Evolutionary conservation across 129 eudicot genomes (phyloP).

Genomic region (Flaveria linearis): DNA sequence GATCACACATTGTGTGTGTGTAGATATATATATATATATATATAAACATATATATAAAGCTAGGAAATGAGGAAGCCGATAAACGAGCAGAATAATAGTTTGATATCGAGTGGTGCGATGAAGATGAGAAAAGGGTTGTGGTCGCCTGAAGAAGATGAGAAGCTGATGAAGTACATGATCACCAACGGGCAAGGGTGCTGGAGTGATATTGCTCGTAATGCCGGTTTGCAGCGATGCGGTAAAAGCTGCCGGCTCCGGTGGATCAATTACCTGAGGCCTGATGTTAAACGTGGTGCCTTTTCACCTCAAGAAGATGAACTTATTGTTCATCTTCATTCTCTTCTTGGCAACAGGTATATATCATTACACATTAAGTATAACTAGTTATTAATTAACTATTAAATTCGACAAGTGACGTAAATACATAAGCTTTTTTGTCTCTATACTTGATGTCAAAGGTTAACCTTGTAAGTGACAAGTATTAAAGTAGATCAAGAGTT

Average conservation of each 20-base stretch:
- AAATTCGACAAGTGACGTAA: no score
- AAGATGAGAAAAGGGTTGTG: constrained; percentile 81
- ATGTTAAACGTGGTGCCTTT: constrained; percentile 89
- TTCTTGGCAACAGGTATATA: constrained; percentile 90
- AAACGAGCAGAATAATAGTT: constrained; percentile 1
- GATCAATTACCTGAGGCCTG: constrained; percentile 90
- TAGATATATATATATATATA: not conserved
- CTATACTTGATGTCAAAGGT: no score
- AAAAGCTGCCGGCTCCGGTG: constrained; percentile 86
- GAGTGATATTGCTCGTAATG: constrained; percentile 88
- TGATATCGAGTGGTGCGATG: not conserved
- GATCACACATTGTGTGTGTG: no score
- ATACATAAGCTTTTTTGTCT: no score
- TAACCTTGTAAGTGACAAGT: no score
- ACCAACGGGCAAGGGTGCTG: constrained; percentile 86
- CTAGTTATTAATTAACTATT: not conserved
- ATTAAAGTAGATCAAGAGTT: no score
- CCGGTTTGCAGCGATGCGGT: constrained; percentile 82
- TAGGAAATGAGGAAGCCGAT: constrained; percentile 76
- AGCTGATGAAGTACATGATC: constrained; percentile 71
- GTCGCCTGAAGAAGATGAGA: constrained; percentile 92
- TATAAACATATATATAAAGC: not conserved
- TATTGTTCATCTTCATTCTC: constrained; percentile 82
- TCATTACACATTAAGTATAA: not conserved
- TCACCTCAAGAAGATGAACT: constrained; percentile 90